Base-by-base conservation (phyloP, 805 yeast genomes). In the Cyberlindnera galapagoensis region DNA sequence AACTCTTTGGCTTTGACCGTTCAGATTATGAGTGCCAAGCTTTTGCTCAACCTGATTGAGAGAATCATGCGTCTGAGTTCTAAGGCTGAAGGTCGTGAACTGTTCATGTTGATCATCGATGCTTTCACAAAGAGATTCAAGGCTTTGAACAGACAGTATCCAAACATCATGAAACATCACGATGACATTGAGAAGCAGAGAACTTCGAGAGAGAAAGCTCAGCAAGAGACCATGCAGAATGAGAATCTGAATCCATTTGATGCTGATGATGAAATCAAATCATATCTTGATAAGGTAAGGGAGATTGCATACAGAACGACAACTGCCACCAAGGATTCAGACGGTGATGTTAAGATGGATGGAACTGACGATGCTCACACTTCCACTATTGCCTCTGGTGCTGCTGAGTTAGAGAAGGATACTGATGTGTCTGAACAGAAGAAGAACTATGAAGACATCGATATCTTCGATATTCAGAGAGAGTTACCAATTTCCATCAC, bases 21-120 rank as follows among this genome's bases (percentile, higher is more conserved):
- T 22, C 97, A 94, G 56, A 83, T 88, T 8, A 87, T 92, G 97
- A 83, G 96, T 59, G 95, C 97, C 3, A 90, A 88, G 57, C 63
- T 92, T 20, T 59, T 92, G 20, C 59, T 90, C 40, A 94, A 92
- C 55, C 63, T 94, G 47, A 90, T 92, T 14, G 98, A 94, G 44
- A 65, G 94, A 26, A 81, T 92, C 24, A 69, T 82, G 71, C 81
- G 82, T 48, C 57, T 88, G 46, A 88, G 83, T 24, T 81, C 82
- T 33, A 83, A 83, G 44, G 70, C 74, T 18, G 95, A 92, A 41
- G 67, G 65, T n/a, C 54, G 66, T 45, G 94, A 86, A 54, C 62
- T 94, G 33, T 73, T 87, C 60, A 74, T 92, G 72, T 67, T 82
- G 23, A 87, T 92, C 43, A 78, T 92, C 32, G 88, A 85, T 51